These are phyloP conservation scores for Thermothelomyces thermophilus DNA, from an alignment of 2,329 filamentous ascomycete genomes.

Conservation along the genomic window DNA sequence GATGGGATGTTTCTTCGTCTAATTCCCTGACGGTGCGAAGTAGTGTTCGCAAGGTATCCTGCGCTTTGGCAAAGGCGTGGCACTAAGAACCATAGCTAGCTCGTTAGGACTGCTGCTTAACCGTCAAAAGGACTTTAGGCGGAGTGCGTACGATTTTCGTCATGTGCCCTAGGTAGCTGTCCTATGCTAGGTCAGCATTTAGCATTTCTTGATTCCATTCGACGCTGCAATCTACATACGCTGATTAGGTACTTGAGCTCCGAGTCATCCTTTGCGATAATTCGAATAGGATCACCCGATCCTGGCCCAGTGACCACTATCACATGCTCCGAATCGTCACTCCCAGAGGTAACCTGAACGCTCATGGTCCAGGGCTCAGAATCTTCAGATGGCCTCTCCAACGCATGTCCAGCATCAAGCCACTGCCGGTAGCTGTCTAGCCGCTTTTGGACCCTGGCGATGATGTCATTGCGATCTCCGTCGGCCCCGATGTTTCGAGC, in stretches of 20 bases:
- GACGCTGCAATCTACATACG: constrained; percentile 3
- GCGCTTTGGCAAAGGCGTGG: constrained; percentile 10
- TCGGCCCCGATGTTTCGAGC: not conserved
- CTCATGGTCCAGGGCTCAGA: constrained; percentile 4
- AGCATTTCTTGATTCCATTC: not conserved
- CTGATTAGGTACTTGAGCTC: constrained; percentile 10
- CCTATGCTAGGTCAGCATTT: constrained; percentile 9
- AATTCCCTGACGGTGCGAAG: not conserved
- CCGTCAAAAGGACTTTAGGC: not conserved
- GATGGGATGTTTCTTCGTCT: constrained; percentile 3
- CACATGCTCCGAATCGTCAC: not conserved
- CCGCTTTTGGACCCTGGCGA: not conserved
- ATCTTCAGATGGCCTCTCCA: not conserved
- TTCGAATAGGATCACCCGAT: not conserved
- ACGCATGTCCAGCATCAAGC: not conserved
- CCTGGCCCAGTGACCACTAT: constrained; percentile 9
- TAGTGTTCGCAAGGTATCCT: constrained; percentile 1
- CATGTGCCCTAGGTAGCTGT: constrained; percentile 18
- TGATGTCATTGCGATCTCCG: constrained; percentile 2
- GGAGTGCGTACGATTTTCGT: constrained; percentile 12
- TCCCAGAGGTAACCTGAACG: not conserved
- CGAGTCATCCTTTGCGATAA: constrained; percentile 8
- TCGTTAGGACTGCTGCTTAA: not conserved
- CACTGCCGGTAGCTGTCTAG: constrained; percentile 8
- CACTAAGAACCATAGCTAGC: constrained; percentile 6